Percentiles rank a stretch among this genome's conserved stretches.
phyloP scores from a whole-genome alignment of 352 stramenopile genomes.

The Pythium volutum region DNA sequence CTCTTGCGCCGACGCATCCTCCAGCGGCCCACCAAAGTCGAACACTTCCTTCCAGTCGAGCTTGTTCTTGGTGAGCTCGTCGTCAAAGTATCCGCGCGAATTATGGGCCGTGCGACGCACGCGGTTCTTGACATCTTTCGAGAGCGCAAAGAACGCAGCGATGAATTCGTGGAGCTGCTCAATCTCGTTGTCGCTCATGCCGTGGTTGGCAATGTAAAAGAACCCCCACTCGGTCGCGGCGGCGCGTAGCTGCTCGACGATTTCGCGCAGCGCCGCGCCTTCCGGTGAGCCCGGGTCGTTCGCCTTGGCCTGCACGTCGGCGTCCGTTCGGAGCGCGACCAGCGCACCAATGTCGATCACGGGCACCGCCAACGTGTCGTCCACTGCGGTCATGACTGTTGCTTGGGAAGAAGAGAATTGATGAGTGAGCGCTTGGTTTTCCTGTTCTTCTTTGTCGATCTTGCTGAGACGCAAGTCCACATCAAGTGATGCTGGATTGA shows the following conservation, averaged over 20 bases:
- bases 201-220: slow-evolving; percentile 91
- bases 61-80: slow-evolving; percentile 93
- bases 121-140: slow-evolving; percentile 43
- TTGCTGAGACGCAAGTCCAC: too few relatives aligned
- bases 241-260: slow-evolving; percentile 39
- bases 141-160: slow-evolving; percentile 79
- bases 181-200: slow-evolving; percentile 54
- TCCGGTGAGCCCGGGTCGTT: background rate
- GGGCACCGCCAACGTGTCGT: too few relatives aligned
- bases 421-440: too few relatives aligned
- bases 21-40: slow-evolving; percentile 49
- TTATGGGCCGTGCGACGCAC: slow-evolving; percentile 74
- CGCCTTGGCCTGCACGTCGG: background rate
- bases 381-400: too few relatives aligned
- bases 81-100: slow-evolving; percentile 90
- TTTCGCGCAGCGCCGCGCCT: slow-evolving; percentile 16
- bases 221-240: slow-evolving; percentile 88
- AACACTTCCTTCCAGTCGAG: slow-evolving; percentile 92
- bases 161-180: slow-evolving; percentile 55
- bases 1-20: slow-evolving; percentile 11
- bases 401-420: too few relatives aligned
- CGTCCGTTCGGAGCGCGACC: too few relatives aligned
- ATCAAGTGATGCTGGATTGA: too few relatives aligned
- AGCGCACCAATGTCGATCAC: too few relatives aligned
- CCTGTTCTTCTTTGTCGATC: too few relatives aligned